Evolutionary conservation across 495 filamentous ascomycete species (phyloP).

Genomic region (Lophium mytilinum): DNA sequence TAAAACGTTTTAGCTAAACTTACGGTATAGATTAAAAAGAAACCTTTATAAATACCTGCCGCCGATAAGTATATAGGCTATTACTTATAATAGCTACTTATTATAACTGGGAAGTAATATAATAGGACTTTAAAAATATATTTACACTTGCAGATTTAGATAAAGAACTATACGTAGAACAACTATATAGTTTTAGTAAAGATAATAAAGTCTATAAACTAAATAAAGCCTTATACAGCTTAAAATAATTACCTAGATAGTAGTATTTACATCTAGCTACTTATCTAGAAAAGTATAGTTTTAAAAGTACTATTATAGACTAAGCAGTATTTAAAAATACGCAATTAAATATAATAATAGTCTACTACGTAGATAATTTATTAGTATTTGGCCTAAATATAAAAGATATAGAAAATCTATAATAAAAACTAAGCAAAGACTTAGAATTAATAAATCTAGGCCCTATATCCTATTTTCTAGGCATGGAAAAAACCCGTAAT

Average conservation of each 20-base stretch:
- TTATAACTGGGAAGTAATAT: constrained; percentile 28
- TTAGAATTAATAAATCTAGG: background rate
- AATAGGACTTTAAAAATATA: constrained; percentile 23
- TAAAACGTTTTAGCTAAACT: constrained; percentile 22
- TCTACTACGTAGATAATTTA: background rate
- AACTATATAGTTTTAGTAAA: no score
- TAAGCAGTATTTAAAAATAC: background rate
- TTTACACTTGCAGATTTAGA: no score
- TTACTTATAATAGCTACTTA: constrained; percentile 13
- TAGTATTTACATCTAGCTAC: constrained; percentile 11
- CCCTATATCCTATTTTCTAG: background rate
- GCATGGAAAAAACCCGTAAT: background rate
- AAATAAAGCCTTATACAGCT: constrained; percentile 13
- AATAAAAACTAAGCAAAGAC: background rate
- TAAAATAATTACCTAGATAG: constrained; percentile 18
- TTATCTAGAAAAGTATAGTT: background rate
- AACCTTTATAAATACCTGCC: constrained; percentile 22
- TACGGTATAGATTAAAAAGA: constrained; percentile 27
- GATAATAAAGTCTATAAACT: constrained; percentile 5
- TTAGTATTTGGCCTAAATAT: background rate
- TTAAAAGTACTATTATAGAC: background rate
- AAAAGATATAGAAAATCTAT: background rate
- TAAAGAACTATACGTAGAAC: no score
- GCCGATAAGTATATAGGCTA: constrained; percentile 2
- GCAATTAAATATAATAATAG: background rate